Percentiles rank a stretch among this genome's conserved stretches.
Evolutionary conservation across 2,329 filamentous ascomycete species (phyloP).

Genomic region (Drechmeria coniospora): DNA sequence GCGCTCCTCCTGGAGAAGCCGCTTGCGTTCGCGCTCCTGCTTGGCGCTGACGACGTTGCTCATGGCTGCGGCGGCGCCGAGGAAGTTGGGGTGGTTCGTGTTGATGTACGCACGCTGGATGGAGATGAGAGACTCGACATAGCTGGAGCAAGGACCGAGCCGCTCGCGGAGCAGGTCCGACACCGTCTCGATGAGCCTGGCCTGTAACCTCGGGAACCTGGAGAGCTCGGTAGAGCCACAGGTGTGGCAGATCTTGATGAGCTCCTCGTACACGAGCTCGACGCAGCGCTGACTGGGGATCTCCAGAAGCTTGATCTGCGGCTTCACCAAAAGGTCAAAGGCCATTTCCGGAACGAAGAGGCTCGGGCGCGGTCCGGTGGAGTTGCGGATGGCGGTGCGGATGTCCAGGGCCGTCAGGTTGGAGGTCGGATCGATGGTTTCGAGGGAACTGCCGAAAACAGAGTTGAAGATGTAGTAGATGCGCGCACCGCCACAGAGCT

Average conservation of each 20-base stretch:
- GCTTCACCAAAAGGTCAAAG: slow-evolving; percentile 93
- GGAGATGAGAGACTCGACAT: slow-evolving; percentile 91
- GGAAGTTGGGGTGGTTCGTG: slow-evolving; percentile 97
- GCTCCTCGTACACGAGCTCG: slow-evolving; percentile 93
- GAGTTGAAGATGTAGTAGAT: slow-evolving; percentile 99
- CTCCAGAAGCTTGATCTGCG: slow-evolving; percentile 93
- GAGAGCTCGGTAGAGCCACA: slow-evolving; percentile 91
- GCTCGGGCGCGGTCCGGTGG: slow-evolving; percentile 86
- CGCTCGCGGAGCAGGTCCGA: slow-evolving; percentile 89
- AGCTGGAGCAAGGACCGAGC: slow-evolving; percentile 73
- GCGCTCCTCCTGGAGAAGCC: slow-evolving; percentile 64
- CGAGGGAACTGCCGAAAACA: slow-evolving; percentile 90
- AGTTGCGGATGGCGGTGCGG: slow-evolving; percentile 92
- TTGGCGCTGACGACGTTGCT: slow-evolving; percentile 89
- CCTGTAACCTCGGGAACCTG: slow-evolving; percentile 82
- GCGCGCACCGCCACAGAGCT: slow-evolving; percentile 82
- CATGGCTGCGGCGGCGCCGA: slow-evolving; percentile 94
- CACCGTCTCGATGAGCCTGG: slow-evolving; percentile 94
- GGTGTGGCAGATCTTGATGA: slow-evolving; percentile 98
- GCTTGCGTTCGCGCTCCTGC: slow-evolving; percentile 83
- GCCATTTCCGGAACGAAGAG: slow-evolving; percentile 95
- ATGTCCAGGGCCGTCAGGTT: slow-evolving; percentile 94
- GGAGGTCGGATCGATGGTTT: slow-evolving; percentile 88
- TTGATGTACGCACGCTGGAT: slow-evolving; percentile 99
- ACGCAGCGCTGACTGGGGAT: slow-evolving; percentile 92